phyloP scores from a whole-genome alignment of 2,329 filamentous ascomycete genomes.

The Capronia americana region DNA sequence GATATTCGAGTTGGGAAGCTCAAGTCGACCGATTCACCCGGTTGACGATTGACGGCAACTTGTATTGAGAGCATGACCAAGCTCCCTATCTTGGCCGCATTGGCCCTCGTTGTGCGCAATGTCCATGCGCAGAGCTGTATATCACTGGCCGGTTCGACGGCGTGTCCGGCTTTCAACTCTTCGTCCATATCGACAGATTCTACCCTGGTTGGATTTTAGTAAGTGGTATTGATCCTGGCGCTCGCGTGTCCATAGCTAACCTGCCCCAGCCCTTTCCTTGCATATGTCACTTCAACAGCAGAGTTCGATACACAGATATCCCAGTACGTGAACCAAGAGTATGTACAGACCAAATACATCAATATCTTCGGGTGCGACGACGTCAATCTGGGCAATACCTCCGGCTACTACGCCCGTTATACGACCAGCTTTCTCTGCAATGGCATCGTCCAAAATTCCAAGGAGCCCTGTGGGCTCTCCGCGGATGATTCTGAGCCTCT shows the following conservation, averaged over 20 bases:
- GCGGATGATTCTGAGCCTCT: slow-evolving; percentile 72
- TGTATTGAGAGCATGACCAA: slow-evolving; percentile 28
- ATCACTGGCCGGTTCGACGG: slow-evolving; percentile 71
- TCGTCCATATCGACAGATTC: slow-evolving; percentile 73
- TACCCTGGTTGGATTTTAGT: slow-evolving; percentile 68
- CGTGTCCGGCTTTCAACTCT: slow-evolving; percentile 74
- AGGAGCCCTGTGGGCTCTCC: slow-evolving; percentile 70
- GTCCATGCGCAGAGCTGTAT: slow-evolving; percentile 57
- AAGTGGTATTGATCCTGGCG: slow-evolving; percentile 47
- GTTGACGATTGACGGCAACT: slow-evolving; percentile 7
- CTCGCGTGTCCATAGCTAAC: slow-evolving; percentile 40
- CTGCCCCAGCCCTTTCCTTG: slow-evolving; percentile 75
- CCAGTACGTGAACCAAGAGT: slow-evolving; percentile 75
- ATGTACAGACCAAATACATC: slow-evolving; percentile 81
- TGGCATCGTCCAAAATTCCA: slow-evolving; percentile 89
- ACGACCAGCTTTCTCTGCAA: slow-evolving; percentile 93
- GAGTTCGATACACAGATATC: slow-evolving; percentile 79
- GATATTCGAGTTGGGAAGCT: slow-evolving; percentile 49
- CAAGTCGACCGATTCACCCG: slow-evolving; percentile 16
- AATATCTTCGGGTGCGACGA: slow-evolving; percentile 78
- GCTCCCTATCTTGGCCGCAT: slow-evolving; percentile 28
- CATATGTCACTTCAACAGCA: slow-evolving; percentile 74
- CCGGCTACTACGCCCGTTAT: slow-evolving; percentile 87
- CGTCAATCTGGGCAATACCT: slow-evolving; percentile 78
- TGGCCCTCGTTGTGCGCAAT: slow-evolving; percentile 29